phyloP scores from a whole-genome alignment of 352 stramenopile genomes.

The Globisporangium sylvaticum region DNA sequence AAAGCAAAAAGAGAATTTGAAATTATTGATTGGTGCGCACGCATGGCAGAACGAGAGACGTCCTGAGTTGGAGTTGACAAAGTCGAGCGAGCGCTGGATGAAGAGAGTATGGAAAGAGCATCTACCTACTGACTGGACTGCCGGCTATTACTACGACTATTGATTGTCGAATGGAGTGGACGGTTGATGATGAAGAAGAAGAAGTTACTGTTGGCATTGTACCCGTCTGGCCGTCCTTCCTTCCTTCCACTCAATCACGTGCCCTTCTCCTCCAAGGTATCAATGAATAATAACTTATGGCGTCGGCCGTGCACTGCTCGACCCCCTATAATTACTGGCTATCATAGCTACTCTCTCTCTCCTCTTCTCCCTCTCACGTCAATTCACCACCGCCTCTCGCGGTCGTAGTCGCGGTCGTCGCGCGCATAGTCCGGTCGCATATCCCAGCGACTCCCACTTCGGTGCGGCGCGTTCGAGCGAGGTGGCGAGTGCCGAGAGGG shows the following conservation, averaged over 20 bases:
- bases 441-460: conserved; percentile 12
- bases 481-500: conserved; percentile 5
- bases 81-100: neutral
- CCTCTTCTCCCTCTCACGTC: neutral
- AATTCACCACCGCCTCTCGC: conserved; percentile 9
- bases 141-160: neutral
- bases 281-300: conserved; percentile 6
- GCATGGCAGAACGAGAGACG: neutral
- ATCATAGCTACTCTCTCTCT: neutral
- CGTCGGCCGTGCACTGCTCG: neutral
- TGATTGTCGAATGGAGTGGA: neutral
- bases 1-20: neutral
- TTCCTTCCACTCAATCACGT: neutral
- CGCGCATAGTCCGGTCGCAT: conserved; percentile 7
- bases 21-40: conserved; percentile 6
- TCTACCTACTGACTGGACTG: neutral
- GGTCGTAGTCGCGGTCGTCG: neutral
- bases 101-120: neutral
- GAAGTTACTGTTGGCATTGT: neutral
- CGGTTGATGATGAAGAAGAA: neutral
- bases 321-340: neutral
- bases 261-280: neutral
- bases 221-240: neutral
- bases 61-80: neutral
- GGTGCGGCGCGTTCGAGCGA: conserved; percentile 14